A percentile compares a stretch with the other conserved stretches of the same genome.
These are phyloP conservation scores for Aspergillus fijiensis DNA, from an alignment of 2,329 filamentous ascomycete species.

Conservation along the genomic window DNA sequence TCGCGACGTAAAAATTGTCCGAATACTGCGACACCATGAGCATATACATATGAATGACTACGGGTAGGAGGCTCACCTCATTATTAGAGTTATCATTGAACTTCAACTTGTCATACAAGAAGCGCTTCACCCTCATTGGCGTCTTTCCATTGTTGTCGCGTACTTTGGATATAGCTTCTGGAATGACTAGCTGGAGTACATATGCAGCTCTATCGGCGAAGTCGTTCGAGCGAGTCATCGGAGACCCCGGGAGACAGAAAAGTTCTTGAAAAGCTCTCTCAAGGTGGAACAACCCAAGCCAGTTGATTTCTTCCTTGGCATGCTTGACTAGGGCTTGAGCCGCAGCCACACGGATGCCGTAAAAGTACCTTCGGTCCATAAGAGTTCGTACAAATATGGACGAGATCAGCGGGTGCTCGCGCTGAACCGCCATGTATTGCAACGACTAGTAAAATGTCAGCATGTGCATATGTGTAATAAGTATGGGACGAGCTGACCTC, in stretches of 20 bases:
- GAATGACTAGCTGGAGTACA: constrained; percentile 78
- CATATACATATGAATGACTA: constrained; percentile 1
- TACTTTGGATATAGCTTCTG: constrained; percentile 74
- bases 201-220: constrained; percentile 86
- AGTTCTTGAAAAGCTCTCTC: constrained; percentile 83
- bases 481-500: constrained; percentile 45
- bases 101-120: constrained; percentile 83
- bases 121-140: constrained; percentile 73
- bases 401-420: constrained; percentile 76
- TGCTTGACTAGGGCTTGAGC: constrained; percentile 75
- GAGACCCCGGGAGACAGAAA: constrained; percentile 77
- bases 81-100: constrained; percentile 96
- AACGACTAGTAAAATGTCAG: constrained; percentile 54
- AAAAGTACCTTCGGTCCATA: constrained; percentile 88
- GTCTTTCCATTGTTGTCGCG: constrained; percentile 74
- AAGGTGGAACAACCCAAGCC: constrained; percentile 80
- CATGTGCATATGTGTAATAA: background rate
- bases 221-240: constrained; percentile 83
- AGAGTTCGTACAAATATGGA: constrained; percentile 87
- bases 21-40: constrained; percentile 58
- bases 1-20: constrained; percentile 84
- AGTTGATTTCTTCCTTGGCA: constrained; percentile 67
- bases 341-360: constrained; percentile 86
- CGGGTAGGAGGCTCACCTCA: constrained; percentile 39
- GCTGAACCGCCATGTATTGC: constrained; percentile 67